phyloP scores from a whole-genome alignment of 352 stramenopile species.

The Globisporangium polare region DNA sequence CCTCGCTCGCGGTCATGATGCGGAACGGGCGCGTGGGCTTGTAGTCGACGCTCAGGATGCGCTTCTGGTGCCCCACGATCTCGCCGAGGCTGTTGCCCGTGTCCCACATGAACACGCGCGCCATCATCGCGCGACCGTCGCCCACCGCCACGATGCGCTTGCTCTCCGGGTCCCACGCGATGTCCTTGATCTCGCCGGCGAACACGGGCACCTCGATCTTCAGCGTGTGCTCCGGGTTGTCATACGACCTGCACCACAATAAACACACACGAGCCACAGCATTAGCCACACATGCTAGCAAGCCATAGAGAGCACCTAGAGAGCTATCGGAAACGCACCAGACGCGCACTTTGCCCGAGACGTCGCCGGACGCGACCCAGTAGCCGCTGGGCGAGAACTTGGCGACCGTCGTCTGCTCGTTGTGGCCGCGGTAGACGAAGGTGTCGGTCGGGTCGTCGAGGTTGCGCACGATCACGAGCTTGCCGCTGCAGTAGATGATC shows the following conservation, averaged over 20 bases:
- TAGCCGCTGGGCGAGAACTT: slow-evolving; percentile 95
- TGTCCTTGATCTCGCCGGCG: slow-evolving; percentile 91
- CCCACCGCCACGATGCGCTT: slow-evolving; percentile 92
- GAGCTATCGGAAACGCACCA: slow-evolving; percentile 51
- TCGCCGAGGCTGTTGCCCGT: slow-evolving; percentile 94
- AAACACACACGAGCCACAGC: background rate
- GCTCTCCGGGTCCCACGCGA: slow-evolving; percentile 95
- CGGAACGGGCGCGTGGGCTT: slow-evolving; percentile 92
- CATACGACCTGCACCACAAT: slow-evolving; percentile 74
- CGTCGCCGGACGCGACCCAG: slow-evolving; percentile 92
- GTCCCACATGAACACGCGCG: slow-evolving; percentile 95
- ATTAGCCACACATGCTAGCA: background rate
- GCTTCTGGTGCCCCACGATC: slow-evolving; percentile 93
- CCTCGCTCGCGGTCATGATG: slow-evolving; percentile 94
- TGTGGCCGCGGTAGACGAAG: slow-evolving; percentile 96
- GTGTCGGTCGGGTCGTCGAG: slow-evolving; percentile 78
- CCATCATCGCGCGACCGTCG: slow-evolving; percentile 75
- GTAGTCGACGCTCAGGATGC: slow-evolving; percentile 91
- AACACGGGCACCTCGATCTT: slow-evolving; percentile 93
- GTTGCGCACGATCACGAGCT: slow-evolving; percentile 89
- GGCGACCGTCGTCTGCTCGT: slow-evolving; percentile 86
- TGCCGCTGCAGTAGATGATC: slow-evolving; percentile 91
- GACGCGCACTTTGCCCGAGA: slow-evolving; percentile 90
- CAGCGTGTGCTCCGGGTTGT: slow-evolving; percentile 95
- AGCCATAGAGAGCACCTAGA: background rate